Base-by-base conservation (phyloP, 768 basidiomycete genomes). In the Steccherinum ochraceum region DNA sequence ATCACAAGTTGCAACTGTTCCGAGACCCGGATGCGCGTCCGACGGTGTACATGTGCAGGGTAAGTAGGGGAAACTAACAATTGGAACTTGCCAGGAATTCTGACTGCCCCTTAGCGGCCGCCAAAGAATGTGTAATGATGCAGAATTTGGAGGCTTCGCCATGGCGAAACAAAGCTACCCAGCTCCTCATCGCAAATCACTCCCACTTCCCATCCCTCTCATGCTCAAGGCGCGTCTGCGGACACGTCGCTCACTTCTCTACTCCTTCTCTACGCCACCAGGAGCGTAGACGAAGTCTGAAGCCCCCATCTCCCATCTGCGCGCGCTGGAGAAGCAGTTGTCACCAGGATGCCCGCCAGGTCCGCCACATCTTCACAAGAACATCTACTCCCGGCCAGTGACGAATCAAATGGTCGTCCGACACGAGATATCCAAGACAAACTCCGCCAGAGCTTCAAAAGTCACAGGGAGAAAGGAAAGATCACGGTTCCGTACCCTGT, bases 401-500 rank as follows among this genome's bases (percentile, higher is more conserved):
- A 7, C 30, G 7, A 7, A 7, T 35, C 30, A 16, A 16, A 16
- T 7, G 30, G 30, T 35, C 30, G 30, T 35, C 30, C 55, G 24
- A 61, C 48, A 57, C 74, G 68, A 64, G 75, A 79, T 54, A 73
- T 79, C 41, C 70, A 79, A 60, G 69, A 69, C 42, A 60, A 67
- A 45, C 69, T 78, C 16, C 61, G 77, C 48, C 67, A 70, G 46
- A 64, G 69, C 51, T 65, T 69, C 21, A 63, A 63, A 45, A 67
- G 67, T 42, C 67, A 73, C 50, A 74, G 81, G n/a, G 67, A 67
- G 24, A 59, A 65, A 12, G 80, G 79, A 30, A 71, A 73, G 7
- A n/a, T n/a, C n/a, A n/a, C n/a, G n/a, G 59, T 78, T n/a, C 73
- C 79, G 5, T 83, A 82, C 45, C 84, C 84, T 1, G 68, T 82